Conservation (phyloP, 345 rosid genomes). For the Carallia brachiata region DNA sequence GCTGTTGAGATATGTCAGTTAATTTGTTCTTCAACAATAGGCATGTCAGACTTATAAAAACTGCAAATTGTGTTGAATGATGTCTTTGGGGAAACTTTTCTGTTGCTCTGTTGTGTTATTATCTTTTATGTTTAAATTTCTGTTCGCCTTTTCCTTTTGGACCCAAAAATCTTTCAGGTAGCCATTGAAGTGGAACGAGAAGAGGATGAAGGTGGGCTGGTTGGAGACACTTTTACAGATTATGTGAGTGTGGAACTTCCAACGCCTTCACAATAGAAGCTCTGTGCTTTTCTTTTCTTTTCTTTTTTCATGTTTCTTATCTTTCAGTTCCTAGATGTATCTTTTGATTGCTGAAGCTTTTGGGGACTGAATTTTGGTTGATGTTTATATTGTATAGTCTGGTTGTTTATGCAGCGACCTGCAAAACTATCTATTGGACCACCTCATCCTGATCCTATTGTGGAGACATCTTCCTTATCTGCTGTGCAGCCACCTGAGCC, state of each 20-base stretch:
- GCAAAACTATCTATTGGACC: constrained; percentile 88
- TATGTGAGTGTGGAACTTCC: constrained; percentile 58
- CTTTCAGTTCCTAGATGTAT: constrained; percentile 4
- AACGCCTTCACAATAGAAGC: constrained; percentile 8
- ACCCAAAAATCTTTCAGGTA: constrained; percentile 49
- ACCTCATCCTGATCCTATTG: constrained; percentile 95
- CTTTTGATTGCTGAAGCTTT: constrained; percentile 16
- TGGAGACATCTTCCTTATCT: constrained; percentile 92
- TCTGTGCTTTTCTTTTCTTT: background rate
- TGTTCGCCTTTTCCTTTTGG: constrained; percentile 5
- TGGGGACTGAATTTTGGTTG: constrained; percentile 2
- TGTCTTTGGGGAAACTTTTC: background rate
- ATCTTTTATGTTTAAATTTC: constrained; percentile 10
- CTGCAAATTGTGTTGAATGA: background rate
- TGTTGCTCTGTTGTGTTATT: background rate
- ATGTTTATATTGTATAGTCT: constrained; percentile 3
- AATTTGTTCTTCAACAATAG: background rate
- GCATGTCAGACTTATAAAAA: background rate
- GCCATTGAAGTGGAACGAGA: constrained; percentile 97
- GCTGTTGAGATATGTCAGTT: background rate
- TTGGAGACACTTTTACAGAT: constrained; percentile 92
- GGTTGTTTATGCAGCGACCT: constrained; percentile 60
- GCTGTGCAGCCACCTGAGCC: constrained; percentile 98
- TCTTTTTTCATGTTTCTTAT: constrained; percentile 9
- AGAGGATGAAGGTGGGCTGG: constrained; percentile 96